Conservation (phyloP, 768 basidiomycete genomes). For the Xerocomus potaroensis region DNA sequence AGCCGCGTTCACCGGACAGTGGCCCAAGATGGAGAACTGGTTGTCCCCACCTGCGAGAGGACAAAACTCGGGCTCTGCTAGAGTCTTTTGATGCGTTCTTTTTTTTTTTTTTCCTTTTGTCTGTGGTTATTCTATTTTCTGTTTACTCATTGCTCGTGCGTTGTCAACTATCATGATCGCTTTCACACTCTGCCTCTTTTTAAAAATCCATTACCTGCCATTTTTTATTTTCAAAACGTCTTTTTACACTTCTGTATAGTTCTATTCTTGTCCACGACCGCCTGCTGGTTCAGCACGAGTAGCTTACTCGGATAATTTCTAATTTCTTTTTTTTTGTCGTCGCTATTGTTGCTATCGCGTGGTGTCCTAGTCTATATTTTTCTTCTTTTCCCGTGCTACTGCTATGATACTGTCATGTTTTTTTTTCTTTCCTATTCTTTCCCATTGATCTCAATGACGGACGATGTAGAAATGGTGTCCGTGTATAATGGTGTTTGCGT, state of each 20-base stretch:
- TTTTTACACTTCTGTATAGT: slow-evolving; percentile 21
- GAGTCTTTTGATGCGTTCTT: slow-evolving; percentile 25
- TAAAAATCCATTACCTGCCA: too few species aligned
- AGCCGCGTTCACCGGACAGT: slow-evolving; percentile 26
- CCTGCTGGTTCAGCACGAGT: slow-evolving; percentile 30
- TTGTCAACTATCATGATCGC: neutral
- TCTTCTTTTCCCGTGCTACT: too few species aligned
- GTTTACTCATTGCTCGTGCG: slow-evolving; percentile 1
- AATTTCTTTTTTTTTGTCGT: too few species aligned
- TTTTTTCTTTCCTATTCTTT: too few species aligned
- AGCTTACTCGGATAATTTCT: slow-evolving; percentile 31
- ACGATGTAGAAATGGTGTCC: too few species aligned
- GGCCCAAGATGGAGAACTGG: slow-evolving; percentile 36
- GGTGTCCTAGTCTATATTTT: slow-evolving; percentile 11
- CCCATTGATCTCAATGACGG: too few species aligned
- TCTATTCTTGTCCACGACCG: slow-evolving; percentile 19
- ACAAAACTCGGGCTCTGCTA: slow-evolving; percentile 29
- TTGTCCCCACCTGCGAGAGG: slow-evolving; percentile 27
- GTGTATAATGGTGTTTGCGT: too few species aligned
- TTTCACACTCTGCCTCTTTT: too few species aligned
- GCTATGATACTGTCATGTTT: slow-evolving; percentile 16
- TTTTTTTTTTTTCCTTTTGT: neutral
- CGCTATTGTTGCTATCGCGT: slow-evolving; percentile 11
- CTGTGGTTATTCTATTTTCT: neutral
- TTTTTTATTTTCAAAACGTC: slow-evolving; percentile 5